Evolutionary conservation across 1,284 basidiomycete species (phyloP).

Genomic region (Pholiota adiposa): DNA sequence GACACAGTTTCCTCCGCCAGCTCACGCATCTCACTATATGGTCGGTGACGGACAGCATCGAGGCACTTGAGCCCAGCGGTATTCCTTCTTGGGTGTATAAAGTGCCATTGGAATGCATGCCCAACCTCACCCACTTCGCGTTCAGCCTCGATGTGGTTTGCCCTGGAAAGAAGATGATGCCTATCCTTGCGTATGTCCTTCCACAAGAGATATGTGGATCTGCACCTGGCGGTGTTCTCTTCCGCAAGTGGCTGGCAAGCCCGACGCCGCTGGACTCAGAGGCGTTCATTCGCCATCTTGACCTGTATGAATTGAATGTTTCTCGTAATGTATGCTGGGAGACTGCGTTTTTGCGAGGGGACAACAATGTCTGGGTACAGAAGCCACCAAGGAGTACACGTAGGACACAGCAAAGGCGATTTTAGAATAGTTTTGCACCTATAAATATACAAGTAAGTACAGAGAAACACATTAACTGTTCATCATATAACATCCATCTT

Average conservation of each 20-base stretch:
- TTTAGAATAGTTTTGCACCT: neutral
- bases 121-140: slow-evolving; percentile 35
- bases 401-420: neutral
- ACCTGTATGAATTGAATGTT: neutral
- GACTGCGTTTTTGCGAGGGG: neutral
- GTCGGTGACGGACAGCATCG: slow-evolving; percentile 24
- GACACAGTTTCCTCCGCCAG: slow-evolving; percentile 34
- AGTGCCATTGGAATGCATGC: slow-evolving; percentile 36
- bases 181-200: slow-evolving; percentile 21
- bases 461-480: no score
- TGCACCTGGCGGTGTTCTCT: slow-evolving; percentile 11
- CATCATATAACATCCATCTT: neutral
- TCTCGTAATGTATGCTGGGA: neutral
- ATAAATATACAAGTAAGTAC: no score
- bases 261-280: slow-evolving; percentile 17
- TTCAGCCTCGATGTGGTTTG: slow-evolving; percentile 25
- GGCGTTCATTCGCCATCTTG: neutral
- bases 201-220: neutral
- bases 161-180: neutral
- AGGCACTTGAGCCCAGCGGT: neutral
- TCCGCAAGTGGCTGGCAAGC: slow-evolving; percentile 24
- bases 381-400: neutral
- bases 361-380: neutral
- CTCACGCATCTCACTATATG: slow-evolving; percentile 41
- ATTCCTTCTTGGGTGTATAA: slow-evolving; percentile 26